These are phyloP conservation scores for Nyctanthes arbortristis DNA, from an alignment of 257 asterid genomes.

Conservation along the genomic window DNA sequence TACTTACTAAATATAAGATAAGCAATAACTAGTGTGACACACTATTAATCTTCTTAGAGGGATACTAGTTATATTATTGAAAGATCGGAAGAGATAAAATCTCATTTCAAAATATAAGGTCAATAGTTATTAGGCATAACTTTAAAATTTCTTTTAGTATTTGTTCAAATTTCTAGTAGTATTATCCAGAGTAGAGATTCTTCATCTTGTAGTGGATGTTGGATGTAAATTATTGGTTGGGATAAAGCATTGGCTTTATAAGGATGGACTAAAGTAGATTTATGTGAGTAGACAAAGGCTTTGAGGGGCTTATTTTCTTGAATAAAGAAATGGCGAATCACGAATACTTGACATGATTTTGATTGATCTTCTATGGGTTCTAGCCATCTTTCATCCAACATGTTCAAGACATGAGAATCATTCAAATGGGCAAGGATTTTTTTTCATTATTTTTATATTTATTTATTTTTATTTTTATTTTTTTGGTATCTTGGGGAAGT, in stretches of 20 bases:
- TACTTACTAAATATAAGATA: conserved; percentile 5
- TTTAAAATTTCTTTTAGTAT: too few species aligned
- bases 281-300: not conserved
- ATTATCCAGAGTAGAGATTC: not conserved
- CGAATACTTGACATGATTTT: not conserved
- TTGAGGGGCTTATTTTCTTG: not conserved
- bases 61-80: not conserved
- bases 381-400: not conserved
- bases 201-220: not conserved
- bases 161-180: too few species aligned
- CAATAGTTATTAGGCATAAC: too few species aligned
- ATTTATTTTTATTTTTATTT: too few species aligned
- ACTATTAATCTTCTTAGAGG: not conserved
- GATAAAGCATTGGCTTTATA: not conserved
- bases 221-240: not conserved
- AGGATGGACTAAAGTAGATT: not conserved
- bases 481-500: too few species aligned
- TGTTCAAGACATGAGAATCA: not conserved
- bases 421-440: not conserved
- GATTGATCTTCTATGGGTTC: not conserved
- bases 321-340: not conserved
- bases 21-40: not conserved
- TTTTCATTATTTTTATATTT: too few species aligned
- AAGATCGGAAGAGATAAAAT: not conserved
- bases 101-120: too few species aligned